Evolutionary conservation across 345 rosid species (phyloP), one percentile per base, ranked within the genome.

Genomic region (Hibiscus mutabilis): DNA sequence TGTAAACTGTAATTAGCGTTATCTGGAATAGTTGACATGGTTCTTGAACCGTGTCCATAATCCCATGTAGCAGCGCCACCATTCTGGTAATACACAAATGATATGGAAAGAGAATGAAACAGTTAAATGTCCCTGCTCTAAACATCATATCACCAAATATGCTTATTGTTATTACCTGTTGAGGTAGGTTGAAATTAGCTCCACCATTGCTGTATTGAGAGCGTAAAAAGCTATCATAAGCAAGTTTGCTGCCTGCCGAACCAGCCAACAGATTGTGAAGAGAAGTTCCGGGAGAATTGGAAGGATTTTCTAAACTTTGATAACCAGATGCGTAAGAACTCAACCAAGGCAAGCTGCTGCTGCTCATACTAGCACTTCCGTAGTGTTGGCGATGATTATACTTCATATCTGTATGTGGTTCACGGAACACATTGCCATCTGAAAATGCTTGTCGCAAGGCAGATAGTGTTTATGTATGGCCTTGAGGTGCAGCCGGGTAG

Each of bases 101-200:
- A 55, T 53, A 21, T 22, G 8, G 15, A 66, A 66, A 11, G 15
- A 16, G 37, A 66, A 44, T 3, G 40, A 16, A 66, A 47, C 37
- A 66, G 37, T 46, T 24, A 44, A 29, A 2, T 2, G 15, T 44
- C 3, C 10, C 2, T 47, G 15, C 40, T 27, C 25, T 49, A 4
- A 27, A 27, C 59, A 21, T n/a, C 19, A 21, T 33, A 72, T 11
- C 57, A 57, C 56, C 9, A 53, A 44, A 31, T 19, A 66, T 49
- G 58, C 14, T 33, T 46, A 42, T 51, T 11, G 1, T 13, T 63
- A 31, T 65, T 79, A 85, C 88, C 86, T 71, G 84, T 33, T 68
- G 80, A 60, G 35, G 69, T 40, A 18, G 62, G 42, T 66, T 14
- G 27, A 64, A 65, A 56, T 69, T 68, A 59, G 73, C 75, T 63